phyloP scores from a whole-genome alignment of 2,329 filamentous ascomycete species.

The Clathrospora elynae region DNA sequence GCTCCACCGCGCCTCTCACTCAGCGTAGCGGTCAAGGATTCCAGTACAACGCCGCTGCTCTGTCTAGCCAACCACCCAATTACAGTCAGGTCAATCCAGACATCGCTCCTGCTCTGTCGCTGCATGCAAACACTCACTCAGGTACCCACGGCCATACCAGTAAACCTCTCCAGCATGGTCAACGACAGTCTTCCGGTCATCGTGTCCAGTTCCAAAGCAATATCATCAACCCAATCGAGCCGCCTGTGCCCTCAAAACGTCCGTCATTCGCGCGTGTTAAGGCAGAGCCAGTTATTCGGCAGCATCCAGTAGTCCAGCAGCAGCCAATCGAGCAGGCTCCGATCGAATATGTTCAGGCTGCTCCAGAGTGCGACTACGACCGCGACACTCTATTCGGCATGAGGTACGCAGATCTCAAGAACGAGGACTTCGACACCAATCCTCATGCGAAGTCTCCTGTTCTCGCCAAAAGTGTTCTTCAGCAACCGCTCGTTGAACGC shows the following conservation, averaged over 20 bases:
- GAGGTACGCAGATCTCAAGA: slow-evolving; percentile 55
- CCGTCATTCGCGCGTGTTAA: slow-evolving; percentile 7
- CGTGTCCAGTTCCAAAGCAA: slow-evolving; percentile 2
- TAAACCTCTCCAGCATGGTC: slow-evolving; percentile 5
- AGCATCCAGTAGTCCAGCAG: slow-evolving; percentile 10
- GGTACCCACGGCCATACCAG: not conserved
- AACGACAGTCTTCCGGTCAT: slow-evolving; percentile 2
- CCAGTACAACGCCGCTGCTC: slow-evolving; percentile 5
- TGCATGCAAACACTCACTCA: slow-evolving; percentile 1
- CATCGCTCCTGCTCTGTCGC: not conserved
- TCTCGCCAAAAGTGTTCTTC: slow-evolving; percentile 31
- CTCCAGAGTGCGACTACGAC: slow-evolving; percentile 53
- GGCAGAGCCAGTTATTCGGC: slow-evolving; percentile 11
- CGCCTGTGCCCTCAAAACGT: slow-evolving; percentile 4
- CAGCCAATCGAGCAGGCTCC: slow-evolving; percentile 12
- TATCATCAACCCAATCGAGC: slow-evolving; percentile 3
- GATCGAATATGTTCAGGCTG: slow-evolving; percentile 11
- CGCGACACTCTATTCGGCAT: slow-evolving; percentile 52
- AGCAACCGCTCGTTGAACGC: slow-evolving; percentile 38
- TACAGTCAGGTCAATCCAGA: slow-evolving; percentile 15
- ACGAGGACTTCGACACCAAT: slow-evolving; percentile 55
- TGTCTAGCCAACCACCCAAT: slow-evolving; percentile 17
- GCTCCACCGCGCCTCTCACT: slow-evolving; percentile 9
- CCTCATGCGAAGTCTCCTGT: slow-evolving; percentile 27
- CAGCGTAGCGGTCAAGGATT: slow-evolving; percentile 4